Conservation (phyloP, 306 rosid species). For the Cicer judaicum region DNA sequence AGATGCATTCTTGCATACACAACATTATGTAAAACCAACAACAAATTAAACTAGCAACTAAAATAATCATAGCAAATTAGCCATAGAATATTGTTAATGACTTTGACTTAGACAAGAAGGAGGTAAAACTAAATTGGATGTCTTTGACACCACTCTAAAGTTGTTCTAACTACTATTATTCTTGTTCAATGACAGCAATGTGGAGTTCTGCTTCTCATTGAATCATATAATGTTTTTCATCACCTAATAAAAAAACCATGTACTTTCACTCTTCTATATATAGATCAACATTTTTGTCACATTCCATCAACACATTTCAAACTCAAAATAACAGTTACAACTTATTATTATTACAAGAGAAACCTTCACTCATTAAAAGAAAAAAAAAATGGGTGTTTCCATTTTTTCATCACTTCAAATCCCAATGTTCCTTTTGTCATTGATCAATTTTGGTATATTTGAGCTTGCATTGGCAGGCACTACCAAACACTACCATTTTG, state of each 20-base stretch:
- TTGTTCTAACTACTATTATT: conserved; percentile 59
- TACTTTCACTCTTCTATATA: conserved; percentile 39
- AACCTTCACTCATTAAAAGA: neutral
- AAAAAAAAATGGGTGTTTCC: conserved; percentile 49
- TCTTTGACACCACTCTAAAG: conserved; percentile 73
- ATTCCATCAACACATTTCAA: conserved; percentile 40
- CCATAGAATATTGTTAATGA: conserved; percentile 22
- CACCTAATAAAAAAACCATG: conserved; percentile 43
- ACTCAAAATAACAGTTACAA: neutral
- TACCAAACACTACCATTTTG: conserved; percentile 68
- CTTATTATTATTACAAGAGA: neutral
- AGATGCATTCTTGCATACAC: conserved; percentile 40
- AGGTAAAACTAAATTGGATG: conserved; percentile 53
- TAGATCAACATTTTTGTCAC: conserved; percentile 2
- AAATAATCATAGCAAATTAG: conserved; percentile 1
- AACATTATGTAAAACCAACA: conserved; percentile 35
- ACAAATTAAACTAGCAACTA: neutral
- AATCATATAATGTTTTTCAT: conserved; percentile 13
- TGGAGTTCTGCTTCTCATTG: conserved; percentile 35
- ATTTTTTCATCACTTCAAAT: conserved; percentile 33
- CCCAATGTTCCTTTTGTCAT: conserved; percentile 42
- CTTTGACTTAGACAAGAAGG: conserved; percentile 59
- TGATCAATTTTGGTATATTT: conserved; percentile 25
- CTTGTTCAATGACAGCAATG: conserved; percentile 36
- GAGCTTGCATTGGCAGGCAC: conserved; percentile 51